Evolutionary conservation across 352 stramenopile genomes (phyloP), one percentile per base, ranked within the genome.

Genomic region (Phytophthora pluvialis): DNA sequence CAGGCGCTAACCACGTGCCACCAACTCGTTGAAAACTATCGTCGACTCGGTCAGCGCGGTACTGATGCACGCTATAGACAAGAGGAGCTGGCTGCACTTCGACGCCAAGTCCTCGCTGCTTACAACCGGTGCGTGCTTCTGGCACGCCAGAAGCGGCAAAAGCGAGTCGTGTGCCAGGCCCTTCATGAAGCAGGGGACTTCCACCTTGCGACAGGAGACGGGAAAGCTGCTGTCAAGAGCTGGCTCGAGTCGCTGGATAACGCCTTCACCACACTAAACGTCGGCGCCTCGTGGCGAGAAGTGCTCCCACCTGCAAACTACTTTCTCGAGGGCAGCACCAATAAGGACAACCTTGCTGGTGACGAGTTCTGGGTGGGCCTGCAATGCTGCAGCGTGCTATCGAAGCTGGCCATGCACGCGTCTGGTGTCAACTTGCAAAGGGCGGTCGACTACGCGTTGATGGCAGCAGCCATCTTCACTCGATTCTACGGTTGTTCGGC

Each of bases 201-300:
- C 25, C 46, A 86, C n/a, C 84, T 89, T 47, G 72, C 75, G 2
- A 72, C 64, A n/a, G 57, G 64, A 38, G 68, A 92, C 13, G 7
- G 43, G 1, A 67, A 75, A 47, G 38, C 64, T 13, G 87, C 85
- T n/a, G 45, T 66, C 16, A 93, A 91, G 42, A 64, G 52, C 21
- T 95, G 87, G 87, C 73, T 88, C 5, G 87, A 94, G 46, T 73
- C 62, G 6, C 65, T 95, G 45, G 87, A 95, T 44, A 91, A 91
- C 31, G 81, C 86, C 0, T 92, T 91, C 35, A 83, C 72, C 8
- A 69, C 73, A 21, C 57, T 95, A 3, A 77, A 83, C 26, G 66
- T 86, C 8, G 62, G 69, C 0, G 60, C 60, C 11, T 77, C 46
- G 16, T 94, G 85, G 85, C 74, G 82, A 28, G 69, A 90, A 11